Percentiles rank a stretch among this genome's conserved stretches.
These are phyloP conservation scores for Prunella vulgaris DNA, from an alignment of 257 asterid species.

Conservation along the genomic window DNA sequence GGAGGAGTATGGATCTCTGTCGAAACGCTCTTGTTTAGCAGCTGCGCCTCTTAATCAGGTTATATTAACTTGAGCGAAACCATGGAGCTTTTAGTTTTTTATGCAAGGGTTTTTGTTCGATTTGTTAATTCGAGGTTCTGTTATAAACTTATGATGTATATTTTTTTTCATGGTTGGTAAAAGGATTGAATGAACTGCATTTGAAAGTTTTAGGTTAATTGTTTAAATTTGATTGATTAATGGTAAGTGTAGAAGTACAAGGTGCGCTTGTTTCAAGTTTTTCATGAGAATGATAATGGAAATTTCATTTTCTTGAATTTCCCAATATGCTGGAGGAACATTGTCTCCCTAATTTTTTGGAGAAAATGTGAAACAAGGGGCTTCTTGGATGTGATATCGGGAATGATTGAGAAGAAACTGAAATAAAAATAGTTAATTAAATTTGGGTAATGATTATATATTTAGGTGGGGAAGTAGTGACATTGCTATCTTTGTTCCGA, in stretches of 20 bases:
- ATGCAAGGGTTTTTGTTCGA: background rate
- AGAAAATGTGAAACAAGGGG: too few species aligned
- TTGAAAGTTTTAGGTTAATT: background rate
- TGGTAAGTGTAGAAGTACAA: background rate
- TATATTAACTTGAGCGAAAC: background rate
- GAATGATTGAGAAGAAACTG: too few species aligned
- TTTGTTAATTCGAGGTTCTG: background rate
- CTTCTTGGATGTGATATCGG: too few species aligned
- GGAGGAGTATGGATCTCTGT: slow-evolving; percentile 40
- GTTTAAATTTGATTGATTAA: background rate
- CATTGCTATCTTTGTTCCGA: too few species aligned
- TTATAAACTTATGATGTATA: background rate
- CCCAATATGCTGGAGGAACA: too few species aligned
- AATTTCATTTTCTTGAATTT: too few species aligned
- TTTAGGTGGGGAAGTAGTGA: too few species aligned
- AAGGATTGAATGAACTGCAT: background rate
- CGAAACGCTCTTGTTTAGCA: slow-evolving; percentile 46
- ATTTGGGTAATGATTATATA: too few species aligned
- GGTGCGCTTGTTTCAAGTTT: too few species aligned
- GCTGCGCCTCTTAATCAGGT: slow-evolving; percentile 40
- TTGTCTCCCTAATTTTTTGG: too few species aligned
- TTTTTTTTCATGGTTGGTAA: background rate
- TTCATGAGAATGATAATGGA: too few species aligned
- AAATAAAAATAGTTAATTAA: too few species aligned
- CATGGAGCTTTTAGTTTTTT: background rate